Evolutionary conservation across 495 filamentous ascomycete species (phyloP).

Genomic region (Penicillium alfredii): DNA sequence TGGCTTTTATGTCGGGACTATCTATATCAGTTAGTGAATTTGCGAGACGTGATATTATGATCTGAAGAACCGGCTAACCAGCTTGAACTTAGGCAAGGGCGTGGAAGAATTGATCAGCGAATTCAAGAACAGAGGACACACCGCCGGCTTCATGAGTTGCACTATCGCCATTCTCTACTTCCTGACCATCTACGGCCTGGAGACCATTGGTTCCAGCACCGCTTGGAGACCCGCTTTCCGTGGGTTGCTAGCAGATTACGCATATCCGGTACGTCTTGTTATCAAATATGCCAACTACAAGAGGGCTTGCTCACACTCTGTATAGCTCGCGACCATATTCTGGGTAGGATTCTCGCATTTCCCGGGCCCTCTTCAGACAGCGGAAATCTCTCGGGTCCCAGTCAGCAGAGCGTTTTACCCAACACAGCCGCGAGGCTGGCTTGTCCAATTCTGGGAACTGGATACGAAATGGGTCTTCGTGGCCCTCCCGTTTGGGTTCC

Average conservation of each 20-base stretch:
- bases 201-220: slow-evolving; percentile 13
- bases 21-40: slow-evolving; percentile 62
- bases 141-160: slow-evolving; percentile 13
- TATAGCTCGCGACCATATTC: slow-evolving; percentile 60
- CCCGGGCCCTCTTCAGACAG: slow-evolving; percentile 53
- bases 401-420: slow-evolving; percentile 66
- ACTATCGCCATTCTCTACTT: slow-evolving; percentile 18
- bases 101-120: slow-evolving; percentile 19
- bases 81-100: slow-evolving; percentile 10
- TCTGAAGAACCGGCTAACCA: not conserved
- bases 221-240: slow-evolving; percentile 11
- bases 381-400: slow-evolving; percentile 54
- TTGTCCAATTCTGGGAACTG: slow-evolving; percentile 77
- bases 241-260: slow-evolving; percentile 16
- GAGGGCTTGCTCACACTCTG: not conserved
- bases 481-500: slow-evolving; percentile 71
- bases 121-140: slow-evolving; percentile 5
- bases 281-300: not conserved
- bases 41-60: slow-evolving; percentile 33
- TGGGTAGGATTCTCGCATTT: slow-evolving; percentile 76
- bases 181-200: slow-evolving; percentile 13
- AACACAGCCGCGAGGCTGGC: slow-evolving; percentile 64
- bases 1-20: slow-evolving; percentile 72
- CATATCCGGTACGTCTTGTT: slow-evolving; percentile 17
- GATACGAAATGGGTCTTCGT: slow-evolving; percentile 62